Conservation (phyloP, 331 rosid species). For the Rhamnella rubrinervis region DNA sequence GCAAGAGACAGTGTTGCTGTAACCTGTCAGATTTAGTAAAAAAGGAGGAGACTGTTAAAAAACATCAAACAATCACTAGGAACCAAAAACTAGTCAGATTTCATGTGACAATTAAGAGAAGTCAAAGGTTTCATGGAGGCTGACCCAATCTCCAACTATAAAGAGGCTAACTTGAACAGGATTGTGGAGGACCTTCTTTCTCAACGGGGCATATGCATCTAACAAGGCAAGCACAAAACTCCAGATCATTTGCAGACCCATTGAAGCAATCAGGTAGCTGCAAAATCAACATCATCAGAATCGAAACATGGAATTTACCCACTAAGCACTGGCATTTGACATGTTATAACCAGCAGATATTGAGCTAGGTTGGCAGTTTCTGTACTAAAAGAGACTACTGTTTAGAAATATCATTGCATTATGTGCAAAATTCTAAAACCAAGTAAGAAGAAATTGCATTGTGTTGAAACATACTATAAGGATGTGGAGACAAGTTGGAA, state of each 20-base stretch:
- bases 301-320: neutral
- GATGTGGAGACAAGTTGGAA: too few relatives aligned
- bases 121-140: slow-evolving; percentile 37
- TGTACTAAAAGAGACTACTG: too few relatives aligned
- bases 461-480: neutral
- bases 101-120: slow-evolving; percentile 6
- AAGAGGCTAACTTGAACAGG: slow-evolving; percentile 82
- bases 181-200: slow-evolving; percentile 72
- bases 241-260: slow-evolving; percentile 92
- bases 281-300: slow-evolving; percentile 24
- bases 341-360: neutral
- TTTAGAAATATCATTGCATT: too few relatives aligned
- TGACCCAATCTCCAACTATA: slow-evolving; percentile 95
- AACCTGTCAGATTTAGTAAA: slow-evolving; percentile 42
- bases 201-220: slow-evolving; percentile 77
- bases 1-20: slow-evolving; percentile 84
- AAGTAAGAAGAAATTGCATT: neutral
- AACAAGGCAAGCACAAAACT: slow-evolving; percentile 67
- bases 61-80: slow-evolving; percentile 4
- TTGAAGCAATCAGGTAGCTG: slow-evolving; percentile 88
- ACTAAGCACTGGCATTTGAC: neutral
- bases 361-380: neutral
- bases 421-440: neutral
- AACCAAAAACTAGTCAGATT: slow-evolving; percentile 8
- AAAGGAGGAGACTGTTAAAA: slow-evolving; percentile 13